A percentile compares a stretch with the other conserved stretches of the same genome.
phyloP scores from a whole-genome alignment of 2,329 filamentous ascomycete species.

The Alternaria novae-zelandiae region DNA sequence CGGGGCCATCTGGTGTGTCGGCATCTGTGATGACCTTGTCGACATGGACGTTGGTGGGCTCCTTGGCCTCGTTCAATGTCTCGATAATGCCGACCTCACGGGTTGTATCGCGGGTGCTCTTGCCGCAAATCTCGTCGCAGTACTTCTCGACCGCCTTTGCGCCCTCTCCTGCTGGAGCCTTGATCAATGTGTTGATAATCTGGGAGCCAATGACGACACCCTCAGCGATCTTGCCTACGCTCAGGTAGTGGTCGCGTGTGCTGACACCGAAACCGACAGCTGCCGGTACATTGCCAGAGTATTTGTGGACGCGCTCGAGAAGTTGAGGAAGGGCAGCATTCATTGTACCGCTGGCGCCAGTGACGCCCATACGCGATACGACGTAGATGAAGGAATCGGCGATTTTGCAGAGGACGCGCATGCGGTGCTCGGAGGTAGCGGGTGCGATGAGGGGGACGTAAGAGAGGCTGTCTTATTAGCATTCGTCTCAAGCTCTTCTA shows the following conservation, averaged over 20 bases:
- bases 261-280: slow-evolving; percentile 97
- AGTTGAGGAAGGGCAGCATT: slow-evolving; percentile 83
- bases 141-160: slow-evolving; percentile 83
- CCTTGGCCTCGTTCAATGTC: slow-evolving; percentile 66
- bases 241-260: slow-evolving; percentile 90
- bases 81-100: slow-evolving; percentile 75
- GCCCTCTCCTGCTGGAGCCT: slow-evolving; percentile 70
- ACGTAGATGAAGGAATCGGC: slow-evolving; percentile 99
- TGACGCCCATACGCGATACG: slow-evolving; percentile 95
- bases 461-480: slow-evolving; percentile 67
- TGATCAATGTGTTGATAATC: slow-evolving; percentile 81
- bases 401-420: slow-evolving; percentile 95
- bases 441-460: slow-evolving; percentile 98
- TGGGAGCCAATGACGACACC: slow-evolving; percentile 97
- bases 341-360: slow-evolving; percentile 83
- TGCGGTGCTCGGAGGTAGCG: slow-evolving; percentile 86
- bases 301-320: slow-evolving; percentile 84
- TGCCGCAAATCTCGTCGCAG: slow-evolving; percentile 74
- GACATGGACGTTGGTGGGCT: slow-evolving; percentile 69
- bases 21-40: slow-evolving; percentile 70
- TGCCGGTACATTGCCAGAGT: slow-evolving; percentile 87
- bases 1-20: slow-evolving; percentile 63
- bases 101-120: slow-evolving; percentile 59
- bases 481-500: background rate
- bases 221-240: slow-evolving; percentile 82